These are phyloP conservation scores for Boletus edulis DNA, from an alignment of 768 basidiomycete genomes.

Conservation along the genomic window DNA sequence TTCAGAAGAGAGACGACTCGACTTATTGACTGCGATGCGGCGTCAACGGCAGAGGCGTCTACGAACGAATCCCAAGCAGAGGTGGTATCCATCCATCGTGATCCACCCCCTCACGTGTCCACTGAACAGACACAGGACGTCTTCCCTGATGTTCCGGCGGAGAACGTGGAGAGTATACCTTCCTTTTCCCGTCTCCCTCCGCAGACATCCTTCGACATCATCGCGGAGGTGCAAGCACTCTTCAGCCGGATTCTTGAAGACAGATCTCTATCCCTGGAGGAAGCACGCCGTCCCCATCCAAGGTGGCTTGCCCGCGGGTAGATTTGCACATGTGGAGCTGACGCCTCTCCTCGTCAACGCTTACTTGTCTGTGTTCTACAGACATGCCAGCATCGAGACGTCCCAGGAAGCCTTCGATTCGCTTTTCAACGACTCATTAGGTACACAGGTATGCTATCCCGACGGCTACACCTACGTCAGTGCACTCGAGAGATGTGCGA, in stretches of 20 bases:
- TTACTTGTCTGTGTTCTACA: constrained; percentile 76
- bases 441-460: constrained; percentile 31
- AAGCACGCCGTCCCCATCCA: not conserved
- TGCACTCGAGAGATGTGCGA: constrained; percentile 64
- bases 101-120: constrained; percentile 1
- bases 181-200: constrained; percentile 58
- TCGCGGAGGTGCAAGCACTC: constrained; percentile 65
- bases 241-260: constrained; percentile 60
- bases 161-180: constrained; percentile 4
- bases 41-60: not conserved
- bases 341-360: constrained; percentile 70
- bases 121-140: constrained; percentile 1
- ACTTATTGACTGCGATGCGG: constrained; percentile 30
- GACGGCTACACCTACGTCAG: constrained; percentile 61
- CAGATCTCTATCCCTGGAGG: constrained; percentile 6
- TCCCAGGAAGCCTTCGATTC: constrained; percentile 49
- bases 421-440: constrained; percentile 37
- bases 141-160: constrained; percentile 3
- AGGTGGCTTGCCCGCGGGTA: constrained; percentile 22
- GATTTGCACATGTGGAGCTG: constrained; percentile 57
- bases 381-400: constrained; percentile 50
- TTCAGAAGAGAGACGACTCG: constrained; percentile 54
- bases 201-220: constrained; percentile 67
- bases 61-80: constrained; percentile 2
- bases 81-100: not conserved